Evolutionary conservation across 768 basidiomycete genomes (phyloP).

Genomic region (Rhizopogon rudus): DNA sequence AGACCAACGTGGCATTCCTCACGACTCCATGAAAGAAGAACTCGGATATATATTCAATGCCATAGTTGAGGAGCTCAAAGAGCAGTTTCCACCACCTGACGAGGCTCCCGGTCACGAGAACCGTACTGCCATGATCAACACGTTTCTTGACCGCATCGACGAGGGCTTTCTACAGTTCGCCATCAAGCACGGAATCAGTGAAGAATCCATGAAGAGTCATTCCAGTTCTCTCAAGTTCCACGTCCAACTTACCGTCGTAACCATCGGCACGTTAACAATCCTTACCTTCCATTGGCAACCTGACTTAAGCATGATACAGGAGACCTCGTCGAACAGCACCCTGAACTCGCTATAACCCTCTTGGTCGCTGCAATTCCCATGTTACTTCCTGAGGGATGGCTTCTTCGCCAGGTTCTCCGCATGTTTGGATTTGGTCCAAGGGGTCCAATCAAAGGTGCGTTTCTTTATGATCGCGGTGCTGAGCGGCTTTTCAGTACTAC

Average conservation of each 20-base stretch:
- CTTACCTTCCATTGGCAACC: not conserved
- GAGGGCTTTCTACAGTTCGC: constrained; percentile 19
- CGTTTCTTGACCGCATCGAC: constrained; percentile 21
- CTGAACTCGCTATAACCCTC: constrained; percentile 16
- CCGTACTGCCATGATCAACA: constrained; percentile 14
- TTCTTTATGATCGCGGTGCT: not conserved
- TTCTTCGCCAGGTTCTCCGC: constrained; percentile 26
- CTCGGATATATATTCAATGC: constrained; percentile 8
- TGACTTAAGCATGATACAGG: constrained; percentile 13
- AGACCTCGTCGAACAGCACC: constrained; percentile 32
- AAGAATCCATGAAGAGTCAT: constrained; percentile 14
- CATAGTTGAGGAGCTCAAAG: constrained; percentile 20
- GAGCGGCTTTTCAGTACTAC: not conserved
- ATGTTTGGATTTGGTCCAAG: constrained; percentile 33
- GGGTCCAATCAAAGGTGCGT: constrained; percentile 29
- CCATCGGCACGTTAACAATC: constrained; percentile 12
- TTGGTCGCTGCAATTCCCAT: constrained; percentile 1
- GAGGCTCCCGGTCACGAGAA: constrained; percentile 25
- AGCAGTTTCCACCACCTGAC: constrained; percentile 25
- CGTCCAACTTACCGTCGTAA: constrained; percentile 17
- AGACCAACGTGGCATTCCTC: not conserved
- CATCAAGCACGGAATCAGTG: constrained; percentile 16
- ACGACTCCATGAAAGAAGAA: constrained; percentile 14
- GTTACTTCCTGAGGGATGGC: constrained; percentile 26
- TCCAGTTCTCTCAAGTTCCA: constrained; percentile 21